Conservation (phyloP, 1,284 basidiomycete genomes). For the Xerocomus subilludens region DNA sequence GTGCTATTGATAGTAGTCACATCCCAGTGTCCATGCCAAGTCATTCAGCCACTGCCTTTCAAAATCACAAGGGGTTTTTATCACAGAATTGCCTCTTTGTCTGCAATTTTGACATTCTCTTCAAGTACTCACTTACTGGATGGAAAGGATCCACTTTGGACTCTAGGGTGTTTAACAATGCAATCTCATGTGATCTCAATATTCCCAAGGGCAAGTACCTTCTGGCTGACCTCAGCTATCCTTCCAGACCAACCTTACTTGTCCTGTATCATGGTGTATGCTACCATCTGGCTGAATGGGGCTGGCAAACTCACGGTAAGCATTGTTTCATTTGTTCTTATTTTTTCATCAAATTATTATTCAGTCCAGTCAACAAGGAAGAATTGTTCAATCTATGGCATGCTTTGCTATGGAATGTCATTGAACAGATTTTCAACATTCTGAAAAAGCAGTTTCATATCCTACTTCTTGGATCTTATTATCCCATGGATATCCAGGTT, state of each 20-base stretch:
- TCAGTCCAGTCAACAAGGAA: constrained; percentile 36
- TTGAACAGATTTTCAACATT: constrained; percentile 59
- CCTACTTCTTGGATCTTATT: constrained; percentile 36
- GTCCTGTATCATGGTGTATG: constrained; percentile 7
- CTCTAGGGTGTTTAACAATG: constrained; percentile 23
- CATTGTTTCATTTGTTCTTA: neutral
- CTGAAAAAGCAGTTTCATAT: constrained; percentile 54
- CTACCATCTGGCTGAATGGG: constrained; percentile 23
- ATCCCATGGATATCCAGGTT: neutral
- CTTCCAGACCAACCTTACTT: neutral
- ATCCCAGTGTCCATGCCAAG: neutral
- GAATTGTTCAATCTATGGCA: constrained; percentile 60
- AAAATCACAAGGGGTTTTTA: constrained; percentile 44
- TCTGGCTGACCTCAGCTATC: constrained; percentile 31
- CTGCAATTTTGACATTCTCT: constrained; percentile 33
- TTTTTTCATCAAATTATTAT: neutral
- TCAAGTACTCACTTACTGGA: constrained; percentile 21
- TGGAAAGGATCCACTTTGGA: constrained; percentile 34
- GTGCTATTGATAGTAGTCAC: constrained; percentile 19
- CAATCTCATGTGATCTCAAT: neutral
- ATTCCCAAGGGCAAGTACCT: constrained; percentile 33
- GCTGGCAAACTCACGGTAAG: neutral
- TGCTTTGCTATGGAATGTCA: constrained; percentile 54
- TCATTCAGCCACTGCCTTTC: neutral
- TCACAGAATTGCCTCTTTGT: constrained; percentile 46